Conservation (phyloP, 176 grass and related monocot species). For the Raddia distichophylla region DNA sequence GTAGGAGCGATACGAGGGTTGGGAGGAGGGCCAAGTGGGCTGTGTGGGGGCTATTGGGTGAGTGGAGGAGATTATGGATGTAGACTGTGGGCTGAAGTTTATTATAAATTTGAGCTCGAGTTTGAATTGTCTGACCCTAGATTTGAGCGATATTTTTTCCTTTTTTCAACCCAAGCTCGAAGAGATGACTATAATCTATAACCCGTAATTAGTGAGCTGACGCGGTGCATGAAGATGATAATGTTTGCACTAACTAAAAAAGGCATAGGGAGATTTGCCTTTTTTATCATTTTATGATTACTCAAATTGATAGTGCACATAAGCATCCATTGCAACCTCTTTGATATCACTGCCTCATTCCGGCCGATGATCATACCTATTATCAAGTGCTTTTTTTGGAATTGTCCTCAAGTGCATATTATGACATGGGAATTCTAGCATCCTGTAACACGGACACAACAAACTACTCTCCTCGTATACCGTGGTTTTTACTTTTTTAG, state of each 20-base stretch:
- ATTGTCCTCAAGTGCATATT: background rate
- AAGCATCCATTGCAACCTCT: background rate
- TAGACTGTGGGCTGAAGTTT: too few species aligned
- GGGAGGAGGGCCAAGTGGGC: too few species aligned
- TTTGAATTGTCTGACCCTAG: too few species aligned
- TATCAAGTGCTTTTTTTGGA: background rate
- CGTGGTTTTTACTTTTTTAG: constrained; percentile 15
- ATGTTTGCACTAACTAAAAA: background rate
- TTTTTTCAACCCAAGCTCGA: too few species aligned
- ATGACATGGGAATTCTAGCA: background rate
- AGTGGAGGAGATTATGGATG: too few species aligned
- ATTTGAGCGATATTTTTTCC: too few species aligned
- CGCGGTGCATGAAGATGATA: background rate
- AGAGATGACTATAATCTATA: too few species aligned
- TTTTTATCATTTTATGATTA: background rate
- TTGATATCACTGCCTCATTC: background rate
- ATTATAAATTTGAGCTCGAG: too few species aligned
- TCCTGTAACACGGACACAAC: background rate
- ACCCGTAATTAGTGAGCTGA: background rate
- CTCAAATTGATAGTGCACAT: background rate
- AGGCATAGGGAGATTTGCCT: background rate
- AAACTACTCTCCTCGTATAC: background rate
- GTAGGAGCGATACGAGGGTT: too few species aligned
- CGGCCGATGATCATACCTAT: background rate
- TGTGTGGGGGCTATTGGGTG: too few species aligned